Conservation (phyloP, 1,139 yeast genomes). For the Debaryomyces sp. region DNA sequence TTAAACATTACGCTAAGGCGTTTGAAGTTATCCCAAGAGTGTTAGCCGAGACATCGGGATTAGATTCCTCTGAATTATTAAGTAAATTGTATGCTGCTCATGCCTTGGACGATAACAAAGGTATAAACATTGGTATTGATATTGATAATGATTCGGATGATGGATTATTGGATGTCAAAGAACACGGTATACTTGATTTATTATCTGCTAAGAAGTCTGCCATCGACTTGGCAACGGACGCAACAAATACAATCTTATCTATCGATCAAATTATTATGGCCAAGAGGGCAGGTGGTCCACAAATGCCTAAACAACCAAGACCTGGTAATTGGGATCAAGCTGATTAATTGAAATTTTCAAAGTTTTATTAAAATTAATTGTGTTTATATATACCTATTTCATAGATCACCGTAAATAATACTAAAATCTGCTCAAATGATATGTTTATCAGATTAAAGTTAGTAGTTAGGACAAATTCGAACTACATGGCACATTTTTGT, state of each 20-base stretch:
- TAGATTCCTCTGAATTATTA: slow-evolving; percentile 84
- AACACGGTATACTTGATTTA: slow-evolving; percentile 75
- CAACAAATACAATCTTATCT: slow-evolving; percentile 86
- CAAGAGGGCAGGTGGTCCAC: slow-evolving; percentile 97
- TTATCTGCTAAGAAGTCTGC: slow-evolving; percentile 83
- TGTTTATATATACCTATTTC: slow-evolving; percentile 7
- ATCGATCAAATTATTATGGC: slow-evolving; percentile 94
- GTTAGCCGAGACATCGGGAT: slow-evolving; percentile 91
- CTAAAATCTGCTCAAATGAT: not conserved
- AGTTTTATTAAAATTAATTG: not conserved
- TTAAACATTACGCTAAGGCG: slow-evolving; percentile 91
- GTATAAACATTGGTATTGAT: slow-evolving; percentile 65
- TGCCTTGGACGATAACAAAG: slow-evolving; percentile 36
- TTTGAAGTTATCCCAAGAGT: slow-evolving; percentile 94
- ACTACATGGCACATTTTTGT: not conserved
- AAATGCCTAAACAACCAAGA: slow-evolving; percentile 81
- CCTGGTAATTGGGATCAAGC: slow-evolving; percentile 98
- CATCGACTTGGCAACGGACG: slow-evolving; percentile 91
- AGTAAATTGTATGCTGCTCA: slow-evolving; percentile 90
- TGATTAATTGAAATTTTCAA: slow-evolving; percentile 45
- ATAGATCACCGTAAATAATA: not conserved
- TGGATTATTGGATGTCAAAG: slow-evolving; percentile 72
- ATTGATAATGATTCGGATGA: slow-evolving; percentile 66
- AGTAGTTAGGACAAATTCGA: not conserved
- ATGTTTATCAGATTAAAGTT: not conserved